phyloP scores from a whole-genome alignment of 2,329 filamentous ascomycete genomes.

The Rhynchosporium agropyri region DNA sequence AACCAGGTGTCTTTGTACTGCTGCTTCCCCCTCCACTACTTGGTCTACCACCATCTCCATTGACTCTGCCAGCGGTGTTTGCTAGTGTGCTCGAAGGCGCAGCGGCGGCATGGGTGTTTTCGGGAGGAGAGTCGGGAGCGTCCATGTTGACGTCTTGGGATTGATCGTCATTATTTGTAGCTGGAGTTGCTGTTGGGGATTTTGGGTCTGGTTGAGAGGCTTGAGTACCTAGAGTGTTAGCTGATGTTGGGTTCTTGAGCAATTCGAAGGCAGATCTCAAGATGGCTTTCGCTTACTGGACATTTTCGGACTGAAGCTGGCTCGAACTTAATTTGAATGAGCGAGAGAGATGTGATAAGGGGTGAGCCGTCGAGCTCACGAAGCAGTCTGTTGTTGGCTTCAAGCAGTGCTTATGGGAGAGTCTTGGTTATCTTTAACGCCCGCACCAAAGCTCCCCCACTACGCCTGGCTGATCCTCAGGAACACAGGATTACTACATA shows the following conservation, averaged over 20 bases:
- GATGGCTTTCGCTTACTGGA: constrained; percentile 30
- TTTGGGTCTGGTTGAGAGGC: constrained; percentile 2
- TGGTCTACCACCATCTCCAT: constrained; percentile 15
- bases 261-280: background rate
- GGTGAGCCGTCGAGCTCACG: background rate
- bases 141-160: constrained; percentile 35
- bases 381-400: background rate
- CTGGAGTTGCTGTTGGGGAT: constrained; percentile 5
- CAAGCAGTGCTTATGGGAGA: background rate
- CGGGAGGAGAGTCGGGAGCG: constrained; percentile 37
- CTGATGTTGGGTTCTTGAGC: background rate
- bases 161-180: background rate
- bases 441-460: background rate
- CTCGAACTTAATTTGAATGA: constrained; percentile 5
- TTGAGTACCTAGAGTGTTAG: background rate
- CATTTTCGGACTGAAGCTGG: constrained; percentile 25
- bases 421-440: background rate
- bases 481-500: too few species aligned
- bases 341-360: background rate
- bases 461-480: background rate
- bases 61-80: constrained; percentile 19
- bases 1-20: constrained; percentile 31
- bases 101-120: constrained; percentile 7
- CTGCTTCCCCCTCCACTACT: constrained; percentile 13
- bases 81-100: constrained; percentile 13